phyloP scores from a whole-genome alignment of 306 rosid species.

The Herpetospermum pedunculosum region DNA sequence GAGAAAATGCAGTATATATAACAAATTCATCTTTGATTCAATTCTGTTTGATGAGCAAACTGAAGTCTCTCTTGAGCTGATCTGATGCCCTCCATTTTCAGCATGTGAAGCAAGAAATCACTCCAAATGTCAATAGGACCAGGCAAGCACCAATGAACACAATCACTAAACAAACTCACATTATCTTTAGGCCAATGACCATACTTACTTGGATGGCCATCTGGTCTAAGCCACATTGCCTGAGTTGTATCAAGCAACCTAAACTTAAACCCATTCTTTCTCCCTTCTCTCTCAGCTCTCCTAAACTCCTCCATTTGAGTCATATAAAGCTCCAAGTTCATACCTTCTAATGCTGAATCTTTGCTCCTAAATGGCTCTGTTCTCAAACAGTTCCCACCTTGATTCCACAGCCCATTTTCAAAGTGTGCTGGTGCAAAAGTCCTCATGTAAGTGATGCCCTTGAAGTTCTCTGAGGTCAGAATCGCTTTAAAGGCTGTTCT shows the following conservation, averaged over 20 bases:
- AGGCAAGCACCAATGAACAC: slow-evolving; percentile 91
- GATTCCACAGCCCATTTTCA: slow-evolving; percentile 70
- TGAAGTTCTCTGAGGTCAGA: slow-evolving; percentile 33
- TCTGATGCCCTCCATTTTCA: slow-evolving; percentile 67
- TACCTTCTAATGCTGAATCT: slow-evolving; percentile 50
- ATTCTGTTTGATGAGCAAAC: slow-evolving; percentile 13
- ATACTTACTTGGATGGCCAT: slow-evolving; percentile 79
- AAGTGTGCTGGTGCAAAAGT: slow-evolving; percentile 77
- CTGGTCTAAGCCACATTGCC: slow-evolving; percentile 62
- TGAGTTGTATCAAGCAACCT: slow-evolving; percentile 60
- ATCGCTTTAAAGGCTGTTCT: slow-evolving; percentile 57
- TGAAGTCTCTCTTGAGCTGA: slow-evolving; percentile 48
- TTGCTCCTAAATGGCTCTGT: slow-evolving; percentile 57
- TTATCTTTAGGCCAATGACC: slow-evolving; percentile 79
- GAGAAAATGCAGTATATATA: neutral
- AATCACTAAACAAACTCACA: slow-evolving; percentile 64
- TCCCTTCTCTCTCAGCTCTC: slow-evolving; percentile 49
- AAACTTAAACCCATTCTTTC: slow-evolving; percentile 37
- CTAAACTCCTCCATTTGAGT: slow-evolving; percentile 67
- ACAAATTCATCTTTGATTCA: neutral
- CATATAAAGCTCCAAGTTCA: slow-evolving; percentile 52
- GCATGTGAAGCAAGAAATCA: slow-evolving; percentile 58
- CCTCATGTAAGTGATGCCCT: slow-evolving; percentile 54
- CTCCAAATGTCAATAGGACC: slow-evolving; percentile 82
- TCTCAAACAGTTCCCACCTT: slow-evolving; percentile 71